These are phyloP conservation scores for Vachellia pachyceras DNA, from an alignment of 306 rosid genomes.

Conservation along the genomic window DNA sequence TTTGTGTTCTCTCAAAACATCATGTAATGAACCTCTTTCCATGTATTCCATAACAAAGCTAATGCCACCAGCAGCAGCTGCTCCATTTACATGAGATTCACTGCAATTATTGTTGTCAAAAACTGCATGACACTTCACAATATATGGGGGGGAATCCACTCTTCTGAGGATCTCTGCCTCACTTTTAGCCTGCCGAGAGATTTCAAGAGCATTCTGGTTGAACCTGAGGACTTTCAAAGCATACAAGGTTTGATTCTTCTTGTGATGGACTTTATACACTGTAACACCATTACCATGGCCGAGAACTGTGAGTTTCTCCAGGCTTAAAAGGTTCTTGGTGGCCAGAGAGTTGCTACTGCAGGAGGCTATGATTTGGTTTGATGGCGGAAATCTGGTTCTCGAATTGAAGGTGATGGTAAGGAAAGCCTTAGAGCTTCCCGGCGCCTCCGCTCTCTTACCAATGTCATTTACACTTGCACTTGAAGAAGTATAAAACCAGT, in stretches of 20 bases:
- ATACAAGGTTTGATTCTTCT: constrained; percentile 48
- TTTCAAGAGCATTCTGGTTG: constrained; percentile 29
- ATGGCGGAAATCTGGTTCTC: neutral
- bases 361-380: constrained; percentile 39
- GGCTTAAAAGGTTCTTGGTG: constrained; percentile 53
- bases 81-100: constrained; percentile 4
- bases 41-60: constrained; percentile 69
- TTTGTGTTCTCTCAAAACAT: constrained; percentile 43
- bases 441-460: constrained; percentile 49
- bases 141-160: constrained; percentile 53
- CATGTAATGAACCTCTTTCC: constrained; percentile 67
- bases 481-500: neutral
- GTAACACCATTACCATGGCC: constrained; percentile 70
- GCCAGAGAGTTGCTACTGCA: constrained; percentile 42
- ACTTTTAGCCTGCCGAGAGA: constrained; percentile 41
- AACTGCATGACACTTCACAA: constrained; percentile 61
- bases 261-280: constrained; percentile 66
- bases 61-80: constrained; percentile 42
- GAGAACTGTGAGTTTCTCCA: constrained; percentile 56
- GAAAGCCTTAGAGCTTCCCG: constrained; percentile 64
- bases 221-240: constrained; percentile 64
- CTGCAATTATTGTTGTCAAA: constrained; percentile 36
- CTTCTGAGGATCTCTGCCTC: constrained; percentile 69
- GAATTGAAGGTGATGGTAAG: constrained; percentile 46
- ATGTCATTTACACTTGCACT: constrained; percentile 1